Evolutionary conservation across 2,329 filamentous ascomycete species (phyloP), one percentile per base, ranked within the genome.

Genomic region (Alternaria rosae): DNA sequence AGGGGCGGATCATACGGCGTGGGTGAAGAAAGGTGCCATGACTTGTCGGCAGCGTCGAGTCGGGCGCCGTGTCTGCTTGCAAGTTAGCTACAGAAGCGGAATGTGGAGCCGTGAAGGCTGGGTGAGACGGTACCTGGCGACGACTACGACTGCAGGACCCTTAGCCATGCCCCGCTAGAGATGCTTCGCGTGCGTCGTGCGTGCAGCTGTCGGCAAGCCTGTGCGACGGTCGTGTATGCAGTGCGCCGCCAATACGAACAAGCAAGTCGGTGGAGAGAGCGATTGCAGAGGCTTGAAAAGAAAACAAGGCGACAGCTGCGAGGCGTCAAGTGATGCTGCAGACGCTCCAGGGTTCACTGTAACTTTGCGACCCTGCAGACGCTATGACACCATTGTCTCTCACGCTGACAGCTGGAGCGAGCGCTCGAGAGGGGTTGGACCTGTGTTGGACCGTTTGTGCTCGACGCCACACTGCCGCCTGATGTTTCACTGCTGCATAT

Each of bases 1-100:
- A 99, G 85, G 52, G 95, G 95, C 68, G 95, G 92, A 69, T 99
- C 94, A 83, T 98, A 99, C 2, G 95, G 95, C 6, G 93, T 94
- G 1, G 94, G 92, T 6, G 95, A 97, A 28, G 92, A 91, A 57
- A 97, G 86, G 79, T 97, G 93, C 95, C 95, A 99, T 79, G 92
- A 89, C 78, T 94, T 93, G 84, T 99, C 94, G 65, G 94, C 93
- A 58, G 93, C 93, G 79, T 99, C 95, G 60, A 99, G 90, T 70
- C 95, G 91, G 72, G 94, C 92, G 75, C 95, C 95, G 80, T 99
- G 95, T 81, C 95, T 90, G 62, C 47, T 17, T 17, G 10, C 47
- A 26, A 52, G 50, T 71, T 54, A 74, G 70, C 59, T 57, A 65
- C 43, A 28, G 15, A 11, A 32, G 35, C 53, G 63, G 59, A 45